These are phyloP conservation scores for Clathrospora elynae DNA, from an alignment of 2,329 filamentous ascomycete genomes.

Conservation along the genomic window DNA sequence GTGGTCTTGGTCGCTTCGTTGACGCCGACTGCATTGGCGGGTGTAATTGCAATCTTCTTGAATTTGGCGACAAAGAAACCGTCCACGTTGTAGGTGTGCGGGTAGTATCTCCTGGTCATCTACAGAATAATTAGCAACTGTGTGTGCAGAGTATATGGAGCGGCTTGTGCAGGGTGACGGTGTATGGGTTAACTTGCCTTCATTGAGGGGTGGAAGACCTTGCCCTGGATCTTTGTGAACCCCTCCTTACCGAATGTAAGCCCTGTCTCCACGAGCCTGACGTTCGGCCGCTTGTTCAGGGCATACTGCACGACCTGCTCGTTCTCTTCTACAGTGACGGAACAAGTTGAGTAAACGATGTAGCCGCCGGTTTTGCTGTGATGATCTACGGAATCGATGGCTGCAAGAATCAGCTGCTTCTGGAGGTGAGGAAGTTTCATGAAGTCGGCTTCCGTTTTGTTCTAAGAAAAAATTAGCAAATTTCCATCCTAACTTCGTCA, in stretches of 20 bases:
- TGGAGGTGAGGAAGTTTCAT: slow-evolving; percentile 90
- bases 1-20: slow-evolving; percentile 38
- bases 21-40: slow-evolving; percentile 59
- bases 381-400: slow-evolving; percentile 94
- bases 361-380: slow-evolving; percentile 90
- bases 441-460: slow-evolving; percentile 96
- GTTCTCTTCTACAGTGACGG: slow-evolving; percentile 91
- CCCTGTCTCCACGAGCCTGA: slow-evolving; percentile 89
- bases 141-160: background rate
- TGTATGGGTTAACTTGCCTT: slow-evolving; percentile 77
- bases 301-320: slow-evolving; percentile 94
- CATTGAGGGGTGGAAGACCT: slow-evolving; percentile 85
- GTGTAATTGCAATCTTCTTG: slow-evolving; percentile 84
- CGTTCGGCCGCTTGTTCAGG: slow-evolving; percentile 87
- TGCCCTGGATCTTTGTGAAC: slow-evolving; percentile 88
- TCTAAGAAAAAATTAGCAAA: slow-evolving; percentile 47
- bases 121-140: slow-evolving; percentile 3
- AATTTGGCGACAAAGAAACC: slow-evolving; percentile 99
- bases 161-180: background rate
- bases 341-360: slow-evolving; percentile 96
- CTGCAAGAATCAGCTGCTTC: slow-evolving; percentile 89
- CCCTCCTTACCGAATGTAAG: slow-evolving; percentile 90
- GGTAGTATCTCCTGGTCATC: slow-evolving; percentile 46
- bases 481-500: too few species aligned
- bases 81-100: slow-evolving; percentile 66